Base-by-base conservation (phyloP, 2,329 filamentous ascomycete species). In the Verticillium zaregamsianum region DNA sequence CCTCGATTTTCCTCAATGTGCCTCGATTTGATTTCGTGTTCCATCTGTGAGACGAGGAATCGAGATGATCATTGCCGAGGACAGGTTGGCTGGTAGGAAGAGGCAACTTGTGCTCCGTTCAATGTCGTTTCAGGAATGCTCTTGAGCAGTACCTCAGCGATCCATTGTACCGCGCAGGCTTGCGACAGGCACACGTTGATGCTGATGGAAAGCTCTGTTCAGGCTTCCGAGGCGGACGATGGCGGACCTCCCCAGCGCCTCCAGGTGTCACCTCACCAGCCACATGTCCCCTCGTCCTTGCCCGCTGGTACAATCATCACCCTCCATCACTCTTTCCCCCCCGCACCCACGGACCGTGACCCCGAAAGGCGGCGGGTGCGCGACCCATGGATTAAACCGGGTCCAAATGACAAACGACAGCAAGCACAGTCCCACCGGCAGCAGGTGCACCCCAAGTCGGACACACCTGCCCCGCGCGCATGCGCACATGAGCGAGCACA, bases 381-480 rank as follows among this genome's bases (percentile, higher is more conserved):
- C 45, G 45, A 52, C 45, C 45, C 45, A 52, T 23, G 45, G 20
- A 52, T 20, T 52, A 52, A 52, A 52, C 20, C 45, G 45, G 45
- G 45, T 52, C 45, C 45, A 52, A 52, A 52, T 52, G 5, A 35
- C 33, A 35, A 35, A 28, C 28, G 39, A 45, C 39, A 45, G 39
- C n/a, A n/a, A 9, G n/a, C 35, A 45, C n/a, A n/a, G 17, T 45
- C 39, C 39, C 45, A 31, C 20, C 37, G 33, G 55, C 15, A 20
- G 37, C 40, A 32, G 39, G 57, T 40, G 33, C 45, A 56, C 39
- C 39, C 56, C 59, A 63, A 59, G 63, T 63, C 63, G 63, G 59
- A 57, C 59, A 61, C 61, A 63, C 59, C 59, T 64, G 63, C 63
- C 63, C 63, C 63, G 63, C 63, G 45, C 45, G 57, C 63, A 58